Conservation (phyloP, 306 rosid genomes). For the Vigna trinervia region DNA sequence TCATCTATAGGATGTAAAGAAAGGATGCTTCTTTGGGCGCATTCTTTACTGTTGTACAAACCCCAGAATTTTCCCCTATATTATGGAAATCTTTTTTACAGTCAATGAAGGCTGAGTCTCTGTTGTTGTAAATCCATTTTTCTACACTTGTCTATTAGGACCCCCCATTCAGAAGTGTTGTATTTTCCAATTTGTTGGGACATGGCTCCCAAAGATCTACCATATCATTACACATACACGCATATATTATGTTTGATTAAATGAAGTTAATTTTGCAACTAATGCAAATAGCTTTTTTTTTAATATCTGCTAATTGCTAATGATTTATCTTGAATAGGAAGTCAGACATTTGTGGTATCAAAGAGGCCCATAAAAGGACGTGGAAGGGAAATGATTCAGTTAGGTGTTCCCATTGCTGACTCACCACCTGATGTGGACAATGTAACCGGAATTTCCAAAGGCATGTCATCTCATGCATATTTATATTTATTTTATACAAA, state of each 20-base stretch:
- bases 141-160: background rate
- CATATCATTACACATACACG: background rate
- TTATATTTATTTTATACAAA: constrained; percentile 23
- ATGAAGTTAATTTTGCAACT: background rate
- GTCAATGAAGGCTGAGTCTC: background rate
- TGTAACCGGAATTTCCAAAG: constrained; percentile 61
- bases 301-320: constrained; percentile 11
- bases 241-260: background rate
- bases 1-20: background rate
- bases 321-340: constrained; percentile 50
- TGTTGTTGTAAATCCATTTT: background rate
- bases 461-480: constrained; percentile 47
- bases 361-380: constrained; percentile 85
- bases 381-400: constrained; percentile 86
- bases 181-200: background rate
- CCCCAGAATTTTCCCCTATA: background rate
- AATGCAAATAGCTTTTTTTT: background rate
- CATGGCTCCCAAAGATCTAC: background rate
- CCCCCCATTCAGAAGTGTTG: background rate
- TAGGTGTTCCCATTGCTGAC: constrained; percentile 77
- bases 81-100: background rate
- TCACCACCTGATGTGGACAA: constrained; percentile 65
- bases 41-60: background rate
- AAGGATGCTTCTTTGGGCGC: background rate
- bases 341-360: constrained; percentile 61